Evolutionary conservation across 768 basidiomycete genomes (phyloP), one percentile per base, ranked within the genome.

Genomic region (Candolleomyces efflorescens): DNA sequence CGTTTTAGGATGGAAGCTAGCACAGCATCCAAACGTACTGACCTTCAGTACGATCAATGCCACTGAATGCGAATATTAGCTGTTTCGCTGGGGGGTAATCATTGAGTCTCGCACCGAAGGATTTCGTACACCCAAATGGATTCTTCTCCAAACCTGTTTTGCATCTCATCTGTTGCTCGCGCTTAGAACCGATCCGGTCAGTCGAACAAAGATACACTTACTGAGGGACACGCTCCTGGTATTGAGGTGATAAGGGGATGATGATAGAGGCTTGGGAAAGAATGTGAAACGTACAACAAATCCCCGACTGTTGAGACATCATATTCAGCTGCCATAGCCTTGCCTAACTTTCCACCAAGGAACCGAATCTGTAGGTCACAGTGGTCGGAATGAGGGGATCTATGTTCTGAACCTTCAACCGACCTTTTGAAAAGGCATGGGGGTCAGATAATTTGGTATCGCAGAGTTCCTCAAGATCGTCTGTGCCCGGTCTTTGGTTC

Each of bases 71-170:
- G 55, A 54, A 32, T 27, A 51, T 37, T 38, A 36, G 51, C 59
- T 41, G n/a, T 5, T 23, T 44, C 39, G 37, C 20, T 32, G 60
- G 24, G 20, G 37, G 20, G 20, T 50, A 13, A 41, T 32, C 32
- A 12, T 32, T 59, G 1, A 38, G 38, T 53, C 26, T 66, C 81
- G 57, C 64, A 91, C 93, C 97, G 80, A 9, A 98, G 72, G 22
- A 96, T 79, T 64, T 98, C 92, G 66, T 90, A 96, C 10, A 98
- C 82, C 97, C 97, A 98, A 12, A 95, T 79, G 0, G 87, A 85
- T 59, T 84, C 78, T 58, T 92, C 90, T 26, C 90, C 92, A 54
- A 92, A 91, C 65, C 86, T 90, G 55, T 71, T 76, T 67, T 92
- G 92, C 74, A 92, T 83, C 58, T 90, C 89, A 12, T 87, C 90